Evolutionary conservation across 208 protist species (phyloP).

Genomic region (Trypanosoma avium): DNA sequence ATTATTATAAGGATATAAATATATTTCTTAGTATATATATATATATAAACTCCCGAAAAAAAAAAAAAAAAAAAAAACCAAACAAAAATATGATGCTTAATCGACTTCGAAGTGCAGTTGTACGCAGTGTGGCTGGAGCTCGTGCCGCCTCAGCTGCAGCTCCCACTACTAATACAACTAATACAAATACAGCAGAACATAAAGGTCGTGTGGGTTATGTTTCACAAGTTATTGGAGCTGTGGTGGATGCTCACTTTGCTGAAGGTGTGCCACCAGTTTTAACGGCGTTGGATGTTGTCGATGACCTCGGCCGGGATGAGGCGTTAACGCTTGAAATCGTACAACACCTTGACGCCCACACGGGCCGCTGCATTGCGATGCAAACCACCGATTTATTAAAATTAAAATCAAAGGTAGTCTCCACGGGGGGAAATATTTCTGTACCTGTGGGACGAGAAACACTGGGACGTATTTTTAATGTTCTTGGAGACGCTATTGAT

Average conservation of each 20-base stretch:
- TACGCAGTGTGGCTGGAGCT: slow-evolving; percentile 31
- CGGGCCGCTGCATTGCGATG: slow-evolving; percentile 98
- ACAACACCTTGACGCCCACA: slow-evolving; percentile 96
- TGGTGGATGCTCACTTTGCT: slow-evolving; percentile 98
- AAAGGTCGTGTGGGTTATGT: slow-evolving; percentile 83
- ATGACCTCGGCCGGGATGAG: slow-evolving; percentile 73
- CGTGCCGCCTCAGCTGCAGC: slow-evolving; percentile 30
- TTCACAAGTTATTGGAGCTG: slow-evolving; percentile 97
- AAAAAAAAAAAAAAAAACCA: background rate
- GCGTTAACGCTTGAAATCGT: slow-evolving; percentile 97
- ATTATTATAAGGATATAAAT: background rate
- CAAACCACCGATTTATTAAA: slow-evolving; percentile 97
- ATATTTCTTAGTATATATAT: background rate
- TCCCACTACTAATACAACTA: slow-evolving; percentile 21
- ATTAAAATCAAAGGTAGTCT: slow-evolving; percentile 92
- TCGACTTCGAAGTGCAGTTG: slow-evolving; percentile 56
- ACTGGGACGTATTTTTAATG: slow-evolving; percentile 99
- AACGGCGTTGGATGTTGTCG: slow-evolving; percentile 94
- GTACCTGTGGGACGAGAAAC: slow-evolving; percentile 96
- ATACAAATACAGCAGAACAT: slow-evolving; percentile 53
- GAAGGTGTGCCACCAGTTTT: slow-evolving; percentile 95
- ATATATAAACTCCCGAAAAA: slow-evolving; percentile 9
- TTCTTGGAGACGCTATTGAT: slow-evolving; percentile 98
- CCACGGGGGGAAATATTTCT: slow-evolving; percentile 95
- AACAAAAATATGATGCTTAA: slow-evolving; percentile 41